Conservation (phyloP, 345 rosid species). For the Gossypium ekmanianum region DNA sequence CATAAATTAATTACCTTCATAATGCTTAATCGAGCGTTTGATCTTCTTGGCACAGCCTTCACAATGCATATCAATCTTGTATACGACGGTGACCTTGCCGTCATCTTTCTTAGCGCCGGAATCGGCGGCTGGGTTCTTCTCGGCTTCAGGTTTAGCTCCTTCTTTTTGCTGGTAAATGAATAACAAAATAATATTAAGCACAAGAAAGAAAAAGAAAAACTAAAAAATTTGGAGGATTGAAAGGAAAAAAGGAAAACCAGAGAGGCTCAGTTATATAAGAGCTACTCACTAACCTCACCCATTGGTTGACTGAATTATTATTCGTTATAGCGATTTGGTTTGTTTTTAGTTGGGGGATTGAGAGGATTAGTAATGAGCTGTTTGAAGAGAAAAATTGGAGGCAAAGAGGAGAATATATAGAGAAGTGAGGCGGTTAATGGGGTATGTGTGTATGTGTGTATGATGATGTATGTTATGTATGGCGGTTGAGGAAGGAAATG, state of each 20-base stretch:
- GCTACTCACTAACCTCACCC: conserved; percentile 48
- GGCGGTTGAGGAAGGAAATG: neutral
- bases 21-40: conserved; percentile 35
- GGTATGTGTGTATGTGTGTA: conserved; percentile 16
- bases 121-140: conserved; percentile 43
- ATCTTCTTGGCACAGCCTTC: conserved; percentile 88
- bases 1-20: conserved; percentile 40
- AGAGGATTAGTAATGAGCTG: conserved; percentile 9
- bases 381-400: conserved; percentile 29
- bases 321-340: neutral
- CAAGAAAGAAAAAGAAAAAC: neutral
- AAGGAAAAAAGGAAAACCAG: neutral
- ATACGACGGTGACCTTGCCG: conserved; percentile 40
- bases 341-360: neutral
- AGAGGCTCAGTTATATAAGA: neutral
- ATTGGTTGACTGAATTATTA: conserved; percentile 13
- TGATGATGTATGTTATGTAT: conserved; percentile 15
- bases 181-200: neutral
- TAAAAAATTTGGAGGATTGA: neutral
- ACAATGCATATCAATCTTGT: conserved; percentile 81
- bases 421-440: neutral
- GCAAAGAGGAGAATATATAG: conserved; percentile 32
- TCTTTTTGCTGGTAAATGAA: conserved; percentile 31
- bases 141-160: conserved; percentile 41
- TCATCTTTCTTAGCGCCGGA: conserved; percentile 43